Evolutionary conservation across 1,139 yeast species (phyloP), one percentile per base, ranked within the genome.

Genomic region (Kodamaea sp.): DNA sequence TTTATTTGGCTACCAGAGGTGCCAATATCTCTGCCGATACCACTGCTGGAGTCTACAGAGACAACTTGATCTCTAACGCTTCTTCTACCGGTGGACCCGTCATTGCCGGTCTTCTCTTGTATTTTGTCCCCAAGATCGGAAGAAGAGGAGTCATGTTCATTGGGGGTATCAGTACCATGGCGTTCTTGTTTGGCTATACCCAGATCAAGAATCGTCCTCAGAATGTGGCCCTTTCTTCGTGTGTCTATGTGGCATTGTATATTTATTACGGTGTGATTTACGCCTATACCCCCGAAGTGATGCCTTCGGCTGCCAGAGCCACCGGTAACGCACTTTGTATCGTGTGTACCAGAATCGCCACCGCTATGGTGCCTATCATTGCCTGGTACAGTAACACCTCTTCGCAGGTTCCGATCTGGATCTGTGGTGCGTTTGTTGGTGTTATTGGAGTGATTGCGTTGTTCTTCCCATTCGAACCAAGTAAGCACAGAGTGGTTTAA

Each of bases 251-350:
- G 35, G 61, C 72, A 35, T 57, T 75, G 42, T 73, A 76, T 51
- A 63, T 77, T 35, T 77, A 76, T 56, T 76, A 73, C 47, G 79
- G 78, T 1, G 69, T 70, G 31, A 59, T 78, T 28, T 78, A 73
- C 49, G 82, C 81, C 1, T 76, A 72, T 42, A 73, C 81, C 1
- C 82, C 83, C 0, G 83, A 78, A 51, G 76, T 75, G 24, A 65
- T 78, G 53, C 83, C 83, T 1, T 64, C 80, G 2, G 57, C 60
- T 13, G 76, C 77, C 15, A 59, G 83, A 45, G 76, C 76, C 3
- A 76, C 83, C 0, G 83, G 83, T 13, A 67, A 70, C 45, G 78
- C 78, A 10, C 46, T 78, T 24, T 66, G 77, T n/a, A 58, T 75
- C 31, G 66, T 73, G 3, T 59, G 63, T 23, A 67, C 70, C 32